Conservation (phyloP, 495 filamentous ascomycete genomes). For the Pseudoneurospora amorphoporcata region DNA sequence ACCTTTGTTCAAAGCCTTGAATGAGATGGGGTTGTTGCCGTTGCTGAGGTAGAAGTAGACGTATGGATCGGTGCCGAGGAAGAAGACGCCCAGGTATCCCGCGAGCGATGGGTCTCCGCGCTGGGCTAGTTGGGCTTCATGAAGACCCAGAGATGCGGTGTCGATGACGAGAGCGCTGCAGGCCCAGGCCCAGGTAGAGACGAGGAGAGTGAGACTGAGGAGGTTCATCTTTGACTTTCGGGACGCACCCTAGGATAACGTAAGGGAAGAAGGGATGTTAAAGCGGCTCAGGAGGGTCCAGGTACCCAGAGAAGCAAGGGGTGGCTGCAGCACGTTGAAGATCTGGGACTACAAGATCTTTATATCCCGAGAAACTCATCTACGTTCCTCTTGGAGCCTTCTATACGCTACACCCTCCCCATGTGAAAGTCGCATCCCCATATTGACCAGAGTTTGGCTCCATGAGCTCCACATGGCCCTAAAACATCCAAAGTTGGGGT, state of each 20-base stretch:
- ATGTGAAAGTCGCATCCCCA: not conserved
- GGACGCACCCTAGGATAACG: not conserved
- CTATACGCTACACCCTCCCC: not conserved
- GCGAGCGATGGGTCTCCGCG: slow-evolving; percentile 32
- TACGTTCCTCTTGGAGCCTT: not conserved
- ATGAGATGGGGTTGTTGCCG: slow-evolving; percentile 36
- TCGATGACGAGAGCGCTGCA: not conserved
- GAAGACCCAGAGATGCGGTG: not conserved
- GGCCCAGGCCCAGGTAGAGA: not conserved
- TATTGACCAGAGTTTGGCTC: not conserved
- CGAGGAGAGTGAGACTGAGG: not conserved
- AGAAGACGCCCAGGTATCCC: slow-evolving; percentile 43
- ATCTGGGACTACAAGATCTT: not conserved
- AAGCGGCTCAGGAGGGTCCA: not conserved
- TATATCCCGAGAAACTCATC: not conserved
- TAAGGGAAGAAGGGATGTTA: not conserved
- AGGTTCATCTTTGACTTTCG: not conserved
- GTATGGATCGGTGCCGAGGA: slow-evolving; percentile 41
- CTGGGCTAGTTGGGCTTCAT: slow-evolving; percentile 5
- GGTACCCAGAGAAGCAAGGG: not conserved
- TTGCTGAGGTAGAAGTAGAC: slow-evolving; percentile 46
- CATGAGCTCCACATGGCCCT: not conserved
- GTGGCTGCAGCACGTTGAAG: not conserved
- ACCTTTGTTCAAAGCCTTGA: slow-evolving; percentile 37
- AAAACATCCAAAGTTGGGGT: not conserved